Evolutionary conservation across 2,329 filamentous ascomycete species (phyloP).

Genomic region (Ascochyta pisi): DNA sequence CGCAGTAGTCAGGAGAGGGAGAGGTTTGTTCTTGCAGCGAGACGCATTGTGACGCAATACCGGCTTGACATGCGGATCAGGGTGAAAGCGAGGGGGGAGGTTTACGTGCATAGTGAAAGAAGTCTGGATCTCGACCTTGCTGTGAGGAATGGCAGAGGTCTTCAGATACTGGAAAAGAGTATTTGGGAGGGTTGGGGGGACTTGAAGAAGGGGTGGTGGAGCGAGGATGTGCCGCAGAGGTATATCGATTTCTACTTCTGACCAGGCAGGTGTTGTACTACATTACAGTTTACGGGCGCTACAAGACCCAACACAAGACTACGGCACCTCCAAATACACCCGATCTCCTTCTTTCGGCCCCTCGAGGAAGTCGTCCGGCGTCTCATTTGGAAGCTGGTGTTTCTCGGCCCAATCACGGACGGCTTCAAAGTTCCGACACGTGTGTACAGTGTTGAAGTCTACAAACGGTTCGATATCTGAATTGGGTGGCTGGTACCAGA

Average conservation of each 20-base stretch:
- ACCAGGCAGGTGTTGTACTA: not conserved
- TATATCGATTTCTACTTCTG: constrained; percentile 16
- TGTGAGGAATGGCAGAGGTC: not conserved
- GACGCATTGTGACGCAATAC: constrained; percentile 30
- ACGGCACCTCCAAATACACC: constrained; percentile 36
- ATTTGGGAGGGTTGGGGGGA: constrained; percentile 3
- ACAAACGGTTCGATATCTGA: constrained; percentile 61
- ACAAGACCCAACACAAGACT: not conserved
- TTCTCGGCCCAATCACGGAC: constrained; percentile 62
- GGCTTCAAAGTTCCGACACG: constrained; percentile 64
- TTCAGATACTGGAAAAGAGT: constrained; percentile 2
- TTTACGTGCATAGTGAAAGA: constrained; percentile 10
- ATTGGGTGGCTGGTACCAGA: constrained; percentile 62
- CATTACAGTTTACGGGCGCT: constrained; percentile 1
- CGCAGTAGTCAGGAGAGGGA: constrained; percentile 13
- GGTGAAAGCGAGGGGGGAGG: constrained; percentile 7
- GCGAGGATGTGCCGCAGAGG: constrained; percentile 13
- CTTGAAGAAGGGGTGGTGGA: constrained; percentile 11
- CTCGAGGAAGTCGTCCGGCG: constrained; percentile 51
- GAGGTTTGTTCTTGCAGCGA: constrained; percentile 24
- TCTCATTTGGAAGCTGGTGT: constrained; percentile 55
- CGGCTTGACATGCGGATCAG: constrained; percentile 18
- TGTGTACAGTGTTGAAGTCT: constrained; percentile 67
- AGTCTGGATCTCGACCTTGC: constrained; percentile 11
- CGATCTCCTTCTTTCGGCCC: constrained; percentile 45